phyloP scores from a whole-genome alignment of 1,284 basidiomycete species.

The Tilletia setariae region DNA sequence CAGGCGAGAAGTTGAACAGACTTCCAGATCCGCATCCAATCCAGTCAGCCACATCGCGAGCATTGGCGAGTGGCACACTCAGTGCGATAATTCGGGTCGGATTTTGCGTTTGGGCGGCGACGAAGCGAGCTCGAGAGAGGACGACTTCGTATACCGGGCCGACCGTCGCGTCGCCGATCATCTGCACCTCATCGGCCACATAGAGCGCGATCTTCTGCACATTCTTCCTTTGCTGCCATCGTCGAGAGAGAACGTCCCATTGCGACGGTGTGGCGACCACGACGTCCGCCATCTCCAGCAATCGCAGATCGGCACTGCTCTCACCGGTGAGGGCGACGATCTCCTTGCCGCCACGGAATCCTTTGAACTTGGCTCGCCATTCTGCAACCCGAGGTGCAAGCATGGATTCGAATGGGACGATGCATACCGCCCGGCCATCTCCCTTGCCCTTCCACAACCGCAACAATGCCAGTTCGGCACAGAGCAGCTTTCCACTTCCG shows the following conservation, averaged over 20 bases:
- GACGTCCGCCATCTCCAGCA: constrained; percentile 72
- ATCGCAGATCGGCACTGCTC: constrained; percentile 83
- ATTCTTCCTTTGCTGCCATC: constrained; percentile 96
- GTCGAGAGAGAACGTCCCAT: constrained; percentile 94
- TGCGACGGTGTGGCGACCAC: constrained; percentile 83
- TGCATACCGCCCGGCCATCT: constrained; percentile 80
- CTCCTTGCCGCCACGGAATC: constrained; percentile 81
- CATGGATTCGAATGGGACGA: constrained; percentile 96
- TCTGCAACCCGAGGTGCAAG: constrained; percentile 83
- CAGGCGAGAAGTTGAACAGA: constrained; percentile 96
- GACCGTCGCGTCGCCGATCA: constrained; percentile 79
- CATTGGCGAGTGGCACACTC: constrained; percentile 91
- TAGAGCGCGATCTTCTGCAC: constrained; percentile 88
- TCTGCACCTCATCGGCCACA: constrained; percentile 91
- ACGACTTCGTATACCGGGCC: constrained; percentile 95
- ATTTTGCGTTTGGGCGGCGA: constrained; percentile 87
- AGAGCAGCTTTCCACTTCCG: constrained; percentile 94
- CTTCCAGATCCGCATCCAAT: constrained; percentile 82
- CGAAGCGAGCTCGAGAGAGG: constrained; percentile 88
- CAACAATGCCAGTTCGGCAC: constrained; percentile 90
- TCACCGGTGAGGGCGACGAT: constrained; percentile 90
- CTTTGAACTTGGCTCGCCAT: constrained; percentile 81
- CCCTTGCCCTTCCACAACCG: constrained; percentile 58
- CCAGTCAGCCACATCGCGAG: constrained; percentile 94
- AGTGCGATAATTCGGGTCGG: constrained; percentile 90